Evolutionary conservation across 2,329 filamentous ascomycete species (phyloP), one percentile per base, ranked within the genome.

Genomic region (Tolypocladium capitatum): DNA sequence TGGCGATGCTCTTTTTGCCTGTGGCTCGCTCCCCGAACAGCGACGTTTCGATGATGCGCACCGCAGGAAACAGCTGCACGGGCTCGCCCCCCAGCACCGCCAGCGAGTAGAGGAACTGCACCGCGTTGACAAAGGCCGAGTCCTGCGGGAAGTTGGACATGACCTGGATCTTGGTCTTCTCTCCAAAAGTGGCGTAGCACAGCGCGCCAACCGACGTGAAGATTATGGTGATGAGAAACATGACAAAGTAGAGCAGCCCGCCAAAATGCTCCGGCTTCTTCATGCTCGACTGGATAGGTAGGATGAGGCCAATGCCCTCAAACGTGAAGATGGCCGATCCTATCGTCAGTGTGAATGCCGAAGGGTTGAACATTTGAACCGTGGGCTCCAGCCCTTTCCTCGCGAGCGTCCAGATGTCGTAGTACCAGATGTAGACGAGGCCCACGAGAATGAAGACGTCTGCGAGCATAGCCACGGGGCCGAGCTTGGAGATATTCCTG

Each of bases 231-330:
- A 86, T 85, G 63, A 87, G 71, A 51, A 81, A 59, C 83, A 88
- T 87, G 63, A 88, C 78, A 13, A 77, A 54, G 51, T 73, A 83
- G 1, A 88, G 75, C 3, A 88, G 72, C 48, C 69, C 70, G 55
- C 77, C 73, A 56, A 88, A 88, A 18, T 80, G 73, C 52, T 85
- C 70, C 0, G 84, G 84, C 49, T 80, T 70, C 56, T 76, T 77
- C 84, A 88, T 88, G 48, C 80, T 83, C 9, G 81, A 83, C 60
- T 87, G 82, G 47, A 88, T 88, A 0, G 84, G 84, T 9, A 88
- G 68, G 52, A 88, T 86, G 24, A 88, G 75, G 1, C 84, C 84
- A 43, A 88, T 87, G 43, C 84, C 84, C 60, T 88, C 84, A 55
- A 86, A 88, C 0, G 84, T 86, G 65, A 87, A 88, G 58, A 88